phyloP scores from a whole-genome alignment of 225 moss, liverwort and hornwort species.

The Bryoerythrophyllum caledonicum region DNA sequence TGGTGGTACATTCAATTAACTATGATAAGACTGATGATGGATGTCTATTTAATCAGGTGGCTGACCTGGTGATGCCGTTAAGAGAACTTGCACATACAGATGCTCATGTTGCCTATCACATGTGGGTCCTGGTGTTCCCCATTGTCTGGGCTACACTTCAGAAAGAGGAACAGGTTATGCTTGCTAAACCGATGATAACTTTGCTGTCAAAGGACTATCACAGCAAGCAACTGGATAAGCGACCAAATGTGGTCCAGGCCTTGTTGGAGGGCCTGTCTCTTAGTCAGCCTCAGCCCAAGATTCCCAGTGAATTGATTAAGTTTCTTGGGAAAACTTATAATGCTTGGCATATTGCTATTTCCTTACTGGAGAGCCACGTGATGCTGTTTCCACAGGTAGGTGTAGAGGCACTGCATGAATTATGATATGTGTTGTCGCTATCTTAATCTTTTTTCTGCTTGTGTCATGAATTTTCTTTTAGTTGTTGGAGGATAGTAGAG shows the following conservation, averaged over 20 bases:
- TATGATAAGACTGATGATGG: slow-evolving; percentile 21
- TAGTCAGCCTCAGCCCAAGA: slow-evolving; percentile 98
- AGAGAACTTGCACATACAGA: slow-evolving; percentile 97
- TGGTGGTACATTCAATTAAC: slow-evolving; percentile 11
- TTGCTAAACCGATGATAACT: slow-evolving; percentile 99
- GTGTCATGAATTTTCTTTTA: slow-evolving; percentile 10
- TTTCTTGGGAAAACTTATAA: slow-evolving; percentile 98
- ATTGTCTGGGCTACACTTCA: slow-evolving; percentile 99
- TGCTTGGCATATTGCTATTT: slow-evolving; percentile 99
- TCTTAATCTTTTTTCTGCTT: slow-evolving; percentile 11
- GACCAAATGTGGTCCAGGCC: slow-evolving; percentile 98
- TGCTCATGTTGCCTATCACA: slow-evolving; percentile 99
- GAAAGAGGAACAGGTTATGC: slow-evolving; percentile 99
- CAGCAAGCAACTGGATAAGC: slow-evolving; percentile 90
- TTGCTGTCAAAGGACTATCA: slow-evolving; percentile 97
- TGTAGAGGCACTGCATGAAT: not conserved
- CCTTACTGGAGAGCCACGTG: slow-evolving; percentile 97
- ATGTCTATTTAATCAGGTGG: slow-evolving; percentile 64
- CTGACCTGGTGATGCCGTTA: slow-evolving; percentile 91
- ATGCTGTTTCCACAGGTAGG: slow-evolving; percentile 85
- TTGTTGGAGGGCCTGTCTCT: slow-evolving; percentile 94
- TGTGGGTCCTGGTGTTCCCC: slow-evolving; percentile 99
- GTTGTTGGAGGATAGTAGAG: slow-evolving; percentile 17
- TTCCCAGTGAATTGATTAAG: slow-evolving; percentile 98
- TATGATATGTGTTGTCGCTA: not conserved